Evolutionary conservation across 2,329 filamentous ascomycete species (phyloP).

Genomic region (Macroventuria anomochaeta): DNA sequence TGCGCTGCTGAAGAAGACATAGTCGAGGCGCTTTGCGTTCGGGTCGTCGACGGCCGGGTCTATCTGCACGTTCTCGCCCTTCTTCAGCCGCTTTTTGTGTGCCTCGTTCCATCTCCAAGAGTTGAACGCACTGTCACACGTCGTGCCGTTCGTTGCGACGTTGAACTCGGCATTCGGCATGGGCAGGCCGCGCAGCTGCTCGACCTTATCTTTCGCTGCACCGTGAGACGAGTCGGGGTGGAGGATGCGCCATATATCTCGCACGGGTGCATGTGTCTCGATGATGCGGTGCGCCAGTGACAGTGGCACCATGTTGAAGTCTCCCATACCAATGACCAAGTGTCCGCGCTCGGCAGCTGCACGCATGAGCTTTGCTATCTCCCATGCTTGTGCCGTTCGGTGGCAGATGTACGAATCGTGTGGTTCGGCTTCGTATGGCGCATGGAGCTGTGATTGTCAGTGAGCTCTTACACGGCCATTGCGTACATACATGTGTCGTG

Average conservation of each 20-base stretch:
- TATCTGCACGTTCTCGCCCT: slow-evolving; percentile 68
- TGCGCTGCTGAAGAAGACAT: slow-evolving; percentile 75
- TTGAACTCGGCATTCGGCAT: slow-evolving; percentile 81
- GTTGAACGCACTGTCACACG: slow-evolving; percentile 85
- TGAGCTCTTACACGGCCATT: slow-evolving; percentile 43
- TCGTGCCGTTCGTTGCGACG: slow-evolving; percentile 79
- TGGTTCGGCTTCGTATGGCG: slow-evolving; percentile 81
- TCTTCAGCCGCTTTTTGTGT: slow-evolving; percentile 70
- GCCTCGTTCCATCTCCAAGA: slow-evolving; percentile 89
- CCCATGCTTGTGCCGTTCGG: slow-evolving; percentile 91
- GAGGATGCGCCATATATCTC: slow-evolving; percentile 82
- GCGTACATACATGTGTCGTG: slow-evolving; percentile 75
- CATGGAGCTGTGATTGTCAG: slow-evolving; percentile 64
- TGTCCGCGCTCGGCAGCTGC: slow-evolving; percentile 80
- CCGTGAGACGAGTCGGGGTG: slow-evolving; percentile 86
- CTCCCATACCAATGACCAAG: slow-evolving; percentile 83
- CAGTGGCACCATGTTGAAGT: slow-evolving; percentile 95
- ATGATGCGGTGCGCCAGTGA: slow-evolving; percentile 86
- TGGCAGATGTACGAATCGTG: slow-evolving; percentile 89
- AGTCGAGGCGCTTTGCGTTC: slow-evolving; percentile 86
- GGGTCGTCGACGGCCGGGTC: slow-evolving; percentile 72
- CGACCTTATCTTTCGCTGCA: slow-evolving; percentile 69
- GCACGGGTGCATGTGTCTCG: slow-evolving; percentile 75
- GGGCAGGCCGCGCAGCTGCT: slow-evolving; percentile 69
- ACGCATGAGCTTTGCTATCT: slow-evolving; percentile 87